A percentile compares a stretch with the other conserved stretches of the same genome.
phyloP scores from a whole-genome alignment of 2,329 filamentous ascomycete genomes.

The Daldinia eschscholtzii region DNA sequence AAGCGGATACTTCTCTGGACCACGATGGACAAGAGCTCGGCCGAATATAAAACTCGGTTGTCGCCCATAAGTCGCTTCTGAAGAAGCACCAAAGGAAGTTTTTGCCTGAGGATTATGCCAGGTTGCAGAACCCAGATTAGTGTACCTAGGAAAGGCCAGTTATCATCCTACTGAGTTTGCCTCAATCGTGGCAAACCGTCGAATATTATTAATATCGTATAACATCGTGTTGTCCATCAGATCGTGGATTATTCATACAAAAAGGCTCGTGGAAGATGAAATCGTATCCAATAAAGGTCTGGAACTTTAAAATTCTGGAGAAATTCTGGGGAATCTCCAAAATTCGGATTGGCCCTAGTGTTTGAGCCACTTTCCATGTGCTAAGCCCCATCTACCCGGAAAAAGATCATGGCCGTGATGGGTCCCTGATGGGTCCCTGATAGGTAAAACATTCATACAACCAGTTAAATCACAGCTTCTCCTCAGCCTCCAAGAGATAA shows the following conservation, averaged over 20 bases:
- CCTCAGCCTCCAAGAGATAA: conserved; percentile 7
- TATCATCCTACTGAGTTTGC: too few relatives aligned
- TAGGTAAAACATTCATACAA: not conserved
- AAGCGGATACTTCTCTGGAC: not conserved
- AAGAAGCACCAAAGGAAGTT: not conserved
- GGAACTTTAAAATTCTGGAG: conserved; percentile 26
- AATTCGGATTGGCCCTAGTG: conserved; percentile 15
- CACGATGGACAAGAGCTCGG: not conserved
- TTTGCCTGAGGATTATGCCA: too few relatives aligned
- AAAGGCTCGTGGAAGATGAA: not conserved
- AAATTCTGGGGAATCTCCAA: conserved; percentile 14
- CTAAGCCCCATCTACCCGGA: conserved; percentile 19
- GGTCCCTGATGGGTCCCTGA: not conserved
- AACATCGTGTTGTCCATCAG: not conserved
- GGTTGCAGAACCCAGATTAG: too few relatives aligned
- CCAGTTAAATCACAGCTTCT: not conserved
- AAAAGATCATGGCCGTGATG: conserved; percentile 12
- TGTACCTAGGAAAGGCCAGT: too few relatives aligned
- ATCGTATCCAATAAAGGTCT: conserved; percentile 11
- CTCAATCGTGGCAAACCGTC: not conserved
- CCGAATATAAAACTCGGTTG: not conserved
- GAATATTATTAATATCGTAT: not conserved
- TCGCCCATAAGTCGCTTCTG: not conserved
- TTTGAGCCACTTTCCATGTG: not conserved
- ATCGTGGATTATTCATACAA: not conserved